These are phyloP conservation scores for Kwoniella pini DNA, from an alignment of 768 basidiomycete species.

Conservation along the genomic window DNA sequence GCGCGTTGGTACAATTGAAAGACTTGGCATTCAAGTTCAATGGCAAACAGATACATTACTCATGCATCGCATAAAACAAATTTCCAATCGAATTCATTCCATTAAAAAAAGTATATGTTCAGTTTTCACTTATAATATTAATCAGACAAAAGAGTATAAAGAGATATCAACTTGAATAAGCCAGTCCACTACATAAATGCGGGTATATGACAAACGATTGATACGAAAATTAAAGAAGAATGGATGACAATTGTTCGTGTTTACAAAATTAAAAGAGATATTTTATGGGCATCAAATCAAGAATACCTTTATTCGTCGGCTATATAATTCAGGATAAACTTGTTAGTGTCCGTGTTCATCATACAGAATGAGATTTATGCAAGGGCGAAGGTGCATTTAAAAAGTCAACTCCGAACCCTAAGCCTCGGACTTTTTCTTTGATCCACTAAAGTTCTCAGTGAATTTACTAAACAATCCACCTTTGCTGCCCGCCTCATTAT, in stretches of 20 bases:
- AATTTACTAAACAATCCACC: constrained; percentile 39
- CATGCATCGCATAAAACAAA: too few species aligned
- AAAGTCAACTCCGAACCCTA: not conserved
- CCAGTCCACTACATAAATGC: too few species aligned
- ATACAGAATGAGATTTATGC: too few species aligned
- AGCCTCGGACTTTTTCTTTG: not conserved
- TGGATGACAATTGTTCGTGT: not conserved
- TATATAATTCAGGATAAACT: not conserved
- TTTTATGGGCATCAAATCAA: not conserved
- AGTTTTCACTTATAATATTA: not conserved
- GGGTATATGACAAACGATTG: too few species aligned
- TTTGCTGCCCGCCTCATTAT: constrained; percentile 2
- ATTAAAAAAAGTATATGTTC: not conserved
- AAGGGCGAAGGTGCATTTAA: too few species aligned
- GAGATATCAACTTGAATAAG: too few species aligned
- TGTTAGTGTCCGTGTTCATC: too few species aligned
- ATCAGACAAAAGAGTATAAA: constrained; percentile 3
- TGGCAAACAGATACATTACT: too few species aligned
- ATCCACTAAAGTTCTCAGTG: constrained; percentile 32
- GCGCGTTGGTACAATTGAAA: too few species aligned
- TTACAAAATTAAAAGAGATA: not conserved
- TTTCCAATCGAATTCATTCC: not conserved
- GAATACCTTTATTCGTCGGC: constrained; percentile 11
- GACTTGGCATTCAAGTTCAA: too few species aligned
- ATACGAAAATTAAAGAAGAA: not conserved